Base-by-base conservation (phyloP, 2,329 filamentous ascomycete genomes). In the Fusarium newnesense region DNA sequence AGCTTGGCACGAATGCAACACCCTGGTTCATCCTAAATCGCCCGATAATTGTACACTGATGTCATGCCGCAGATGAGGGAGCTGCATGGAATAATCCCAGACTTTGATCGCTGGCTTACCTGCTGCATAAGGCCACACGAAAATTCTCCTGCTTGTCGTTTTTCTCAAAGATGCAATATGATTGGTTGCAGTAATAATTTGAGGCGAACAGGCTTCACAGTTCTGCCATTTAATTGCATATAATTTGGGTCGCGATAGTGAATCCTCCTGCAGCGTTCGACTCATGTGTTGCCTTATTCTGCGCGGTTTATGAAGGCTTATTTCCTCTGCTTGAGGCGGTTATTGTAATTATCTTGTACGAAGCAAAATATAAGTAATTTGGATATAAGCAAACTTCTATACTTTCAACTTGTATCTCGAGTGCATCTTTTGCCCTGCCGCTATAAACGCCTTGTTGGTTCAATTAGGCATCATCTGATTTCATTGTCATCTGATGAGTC, bases 181-280 rank as follows among this genome's bases (percentile, higher is more conserved):
- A 52, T 36, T 52, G 30, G 49, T 15, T 52, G 49, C 49, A 36
- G n/a, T 26, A 36, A 36, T 19, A 36, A 19, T 26, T 32, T 52
- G n/a, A 36, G 49, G 49, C 49, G n/a, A 52, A 49, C 46, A 52
- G 30, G 49, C 18, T 34, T 52, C 49, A 19, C 49, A 50, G 47
- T 52, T 52, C 49, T 36, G 47, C 30, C 47, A 24, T 24, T 50
- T 50, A 34, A 50, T 50, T 50, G 47, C 47, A 52, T 52, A 52
- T 52, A 52, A 34, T 52, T 52, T 52, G 47, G 47, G 47, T 34
- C 47, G n/a, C 59, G 58, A 69, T 42, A 37, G 58, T 69, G 58
- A 64, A 63, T 69, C 50, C 59, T 69, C 56, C 65, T 69, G 67
- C 56, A 63, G 28, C 26, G 40, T 43, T 42, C 40, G 67, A 69